Conservation (phyloP, 352 stramenopile species). For the Phytophthora sp. region DNA sequence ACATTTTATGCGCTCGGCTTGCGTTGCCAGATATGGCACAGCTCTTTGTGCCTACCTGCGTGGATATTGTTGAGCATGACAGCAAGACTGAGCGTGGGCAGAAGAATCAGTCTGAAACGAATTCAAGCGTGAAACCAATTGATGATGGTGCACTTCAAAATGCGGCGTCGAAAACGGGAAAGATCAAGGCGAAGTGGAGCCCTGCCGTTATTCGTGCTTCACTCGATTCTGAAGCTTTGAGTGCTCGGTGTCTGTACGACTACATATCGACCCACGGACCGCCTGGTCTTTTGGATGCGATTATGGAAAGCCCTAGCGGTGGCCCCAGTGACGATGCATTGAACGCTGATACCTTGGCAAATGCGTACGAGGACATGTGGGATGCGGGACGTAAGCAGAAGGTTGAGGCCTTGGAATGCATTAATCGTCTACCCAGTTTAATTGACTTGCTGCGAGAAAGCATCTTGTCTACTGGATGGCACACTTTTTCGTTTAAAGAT, state of each 20-base stretch:
- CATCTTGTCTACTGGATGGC: conserved; percentile 61
- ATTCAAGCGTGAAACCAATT: conserved; percentile 48
- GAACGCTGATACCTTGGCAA: conserved; percentile 54
- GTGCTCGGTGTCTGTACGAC: conserved; percentile 68
- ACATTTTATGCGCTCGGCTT: conserved; percentile 81
- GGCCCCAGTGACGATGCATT: conserved; percentile 48
- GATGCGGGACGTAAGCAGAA: conserved; percentile 63
- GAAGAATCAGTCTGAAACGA: conserved; percentile 23
- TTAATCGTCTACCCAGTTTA: conserved; percentile 59
- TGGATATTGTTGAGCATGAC: conserved; percentile 66
- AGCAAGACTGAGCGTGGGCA: conserved; percentile 29
- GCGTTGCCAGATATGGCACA: conserved; percentile 77
- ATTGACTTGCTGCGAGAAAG: conserved; percentile 75
- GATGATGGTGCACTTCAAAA: conserved; percentile 76
- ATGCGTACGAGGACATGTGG: conserved; percentile 79
- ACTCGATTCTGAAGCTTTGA: conserved; percentile 67
- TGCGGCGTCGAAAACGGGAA: conserved; percentile 63
- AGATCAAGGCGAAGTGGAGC: conserved; percentile 69
- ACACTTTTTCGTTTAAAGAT: conserved; percentile 59
- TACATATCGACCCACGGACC: conserved; percentile 68
- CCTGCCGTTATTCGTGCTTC: conserved; percentile 58
- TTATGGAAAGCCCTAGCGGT: conserved; percentile 33
- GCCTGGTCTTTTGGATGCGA: conserved; percentile 58
- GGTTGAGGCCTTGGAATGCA: conserved; percentile 72
- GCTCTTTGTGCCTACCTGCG: conserved; percentile 73